Percentiles rank a stretch among this genome's conserved stretches.
Evolutionary conservation across 2,329 filamentous ascomycete species (phyloP).

Genomic region (Hypoxylon sp.): DNA sequence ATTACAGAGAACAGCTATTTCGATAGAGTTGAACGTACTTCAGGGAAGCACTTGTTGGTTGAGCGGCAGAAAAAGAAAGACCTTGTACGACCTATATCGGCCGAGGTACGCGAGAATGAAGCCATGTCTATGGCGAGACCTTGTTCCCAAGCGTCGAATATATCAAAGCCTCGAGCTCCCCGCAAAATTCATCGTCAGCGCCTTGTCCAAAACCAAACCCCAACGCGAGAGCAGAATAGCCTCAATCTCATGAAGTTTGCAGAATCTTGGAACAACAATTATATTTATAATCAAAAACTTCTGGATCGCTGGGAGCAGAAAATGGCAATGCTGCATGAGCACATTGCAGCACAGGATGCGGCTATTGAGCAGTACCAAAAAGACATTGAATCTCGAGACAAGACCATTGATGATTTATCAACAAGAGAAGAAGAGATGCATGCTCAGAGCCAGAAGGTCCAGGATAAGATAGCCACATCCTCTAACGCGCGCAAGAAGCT

Average conservation of each 20-base stretch:
- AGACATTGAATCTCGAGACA: slow-evolving; percentile 33
- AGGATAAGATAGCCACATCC: slow-evolving; percentile 49
- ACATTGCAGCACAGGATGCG: slow-evolving; percentile 37
- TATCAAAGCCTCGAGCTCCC: slow-evolving; percentile 43
- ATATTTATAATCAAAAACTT: slow-evolving; percentile 37
- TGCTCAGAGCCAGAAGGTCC: slow-evolving; percentile 47
- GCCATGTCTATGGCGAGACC: slow-evolving; percentile 13
- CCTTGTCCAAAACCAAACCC: slow-evolving; percentile 34
- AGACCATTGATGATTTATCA: slow-evolving; percentile 48
- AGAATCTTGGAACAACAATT: slow-evolving; percentile 45
- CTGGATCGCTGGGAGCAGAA: slow-evolving; percentile 44
- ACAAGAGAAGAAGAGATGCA: slow-evolving; percentile 49
- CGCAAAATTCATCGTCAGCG: background rate
- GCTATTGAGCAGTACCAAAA: slow-evolving; percentile 25
- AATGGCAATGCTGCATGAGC: slow-evolving; percentile 35
- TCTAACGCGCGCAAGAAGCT: slow-evolving; percentile 51
- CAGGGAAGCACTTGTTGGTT: background rate
- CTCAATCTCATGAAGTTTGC: slow-evolving; percentile 36
- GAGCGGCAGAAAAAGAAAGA: slow-evolving; percentile 14
- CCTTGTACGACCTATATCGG: slow-evolving; percentile 22
- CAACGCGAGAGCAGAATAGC: slow-evolving; percentile 36
- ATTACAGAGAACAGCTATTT: slow-evolving; percentile 18
- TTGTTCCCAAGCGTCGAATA: slow-evolving; percentile 48
- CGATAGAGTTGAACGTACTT: background rate
- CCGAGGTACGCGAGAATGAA: slow-evolving; percentile 2